Percentiles rank a stretch among this genome's conserved stretches.
Conservation (phyloP, 495 filamentous ascomycete species). For the Paragyromitra xinjiangensis region DNA sequence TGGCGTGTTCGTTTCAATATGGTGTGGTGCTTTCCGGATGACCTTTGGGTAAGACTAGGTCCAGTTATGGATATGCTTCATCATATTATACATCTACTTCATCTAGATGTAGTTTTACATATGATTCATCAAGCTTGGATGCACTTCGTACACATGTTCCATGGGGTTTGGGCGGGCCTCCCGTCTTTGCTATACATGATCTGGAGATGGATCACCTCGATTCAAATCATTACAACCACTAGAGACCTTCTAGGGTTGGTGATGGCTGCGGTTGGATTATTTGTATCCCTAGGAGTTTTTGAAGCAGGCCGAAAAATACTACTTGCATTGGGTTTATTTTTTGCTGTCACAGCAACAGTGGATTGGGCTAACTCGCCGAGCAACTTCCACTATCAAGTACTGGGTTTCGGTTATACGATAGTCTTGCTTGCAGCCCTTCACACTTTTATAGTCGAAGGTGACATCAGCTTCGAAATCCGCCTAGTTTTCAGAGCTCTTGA, state of each 20-base stretch:
- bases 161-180: neutral
- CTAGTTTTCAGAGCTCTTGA: neutral
- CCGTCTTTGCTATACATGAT: neutral
- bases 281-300: neutral
- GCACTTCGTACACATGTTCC: neutral
- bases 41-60: neutral
- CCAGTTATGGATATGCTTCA: neutral
- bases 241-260: neutral
- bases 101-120: neutral
- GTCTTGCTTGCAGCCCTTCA: slow-evolving; percentile 8
- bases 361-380: slow-evolving; percentile 2
- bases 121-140: neutral
- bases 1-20: neutral
- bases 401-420: neutral
- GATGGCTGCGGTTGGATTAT: neutral
- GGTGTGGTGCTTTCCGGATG: neutral
- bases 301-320: neutral
- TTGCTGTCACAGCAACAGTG: neutral
- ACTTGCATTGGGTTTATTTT: neutral
- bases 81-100: neutral
- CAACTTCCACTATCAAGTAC: neutral
- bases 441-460: slow-evolving; percentile 2
- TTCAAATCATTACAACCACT: neutral
- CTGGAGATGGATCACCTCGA: neutral
- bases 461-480: neutral